Base-by-base conservation (phyloP, 139 green algal genomes). In the Chlorella vulgaris region DNA sequence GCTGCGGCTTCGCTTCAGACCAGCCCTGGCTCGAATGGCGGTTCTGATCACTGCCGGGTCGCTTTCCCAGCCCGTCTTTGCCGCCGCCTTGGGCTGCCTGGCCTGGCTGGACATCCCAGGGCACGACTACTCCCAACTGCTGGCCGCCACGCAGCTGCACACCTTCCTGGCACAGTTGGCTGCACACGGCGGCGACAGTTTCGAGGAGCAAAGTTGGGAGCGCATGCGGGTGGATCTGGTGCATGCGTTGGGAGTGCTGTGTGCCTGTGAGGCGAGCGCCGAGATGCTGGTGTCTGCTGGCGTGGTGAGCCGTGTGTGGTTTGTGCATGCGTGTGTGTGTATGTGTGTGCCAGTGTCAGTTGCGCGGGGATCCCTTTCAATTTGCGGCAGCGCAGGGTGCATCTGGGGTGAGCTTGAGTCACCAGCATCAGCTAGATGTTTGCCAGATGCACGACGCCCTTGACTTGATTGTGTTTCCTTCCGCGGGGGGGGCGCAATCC, bases 71-170 rank as follows among this genome's bases (percentile, higher is more conserved):
- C n/a, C 94, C 82, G 81, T 94, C 19, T 93, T 93, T 74, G 82
- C 93, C 22, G 93, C 95, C 82, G 88, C 95, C 43, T 81, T 97
- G 69, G 94, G 93, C 65, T 90, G 86, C 35, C 81, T 97, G 31
- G 92, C 91, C 67, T 94, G 94, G 80, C 83, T 97, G 35, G 88
- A 88, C 81, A 90, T 95, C 58, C 88, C 90, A 2, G 89, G 91
- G 80, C 91, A 92, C 76, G 88, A 94, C 85, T 94, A 93, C 70
- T 74, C 84, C 38, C 40, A 81, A 0, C 66, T 95, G 35, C 83
- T 93, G 21, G 42, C 28, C 2, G 88, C 91, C 81, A 91, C 94
- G 65, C 81, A 88, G 62, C 86, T 97, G 61, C 84, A 93, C 36
- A 77, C 81, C 53, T 93, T 94, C 81, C 82, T 96, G 29, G 81